Base-by-base conservation (phyloP, 1,139 yeast genomes). In the Candida buenavistaensis region DNA sequence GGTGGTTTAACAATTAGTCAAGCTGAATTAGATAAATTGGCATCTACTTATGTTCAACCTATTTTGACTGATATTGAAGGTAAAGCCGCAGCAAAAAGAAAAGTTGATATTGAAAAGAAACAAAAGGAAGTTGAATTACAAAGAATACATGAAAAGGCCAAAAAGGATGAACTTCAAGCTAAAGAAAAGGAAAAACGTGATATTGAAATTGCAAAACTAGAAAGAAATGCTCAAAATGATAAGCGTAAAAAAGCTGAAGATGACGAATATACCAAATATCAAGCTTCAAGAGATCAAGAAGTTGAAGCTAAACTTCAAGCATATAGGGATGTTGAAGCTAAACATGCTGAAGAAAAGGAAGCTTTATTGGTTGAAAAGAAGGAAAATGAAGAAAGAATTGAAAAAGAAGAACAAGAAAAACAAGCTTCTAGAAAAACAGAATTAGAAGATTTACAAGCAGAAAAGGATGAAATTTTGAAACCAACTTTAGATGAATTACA, bases 1-100 rank as follows among this genome's bases (percentile, higher is more conserved):
- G 96, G 96, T 47, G 97, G 97, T 3, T 72, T 87, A 47, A 78
- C 76, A 51, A 80, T 90, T 73, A 71, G 85, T 33, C 85, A 76
- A 44, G 73, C 71, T 16, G 96, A 90, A 54, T 78, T 92, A 43
- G 84, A 85, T 44, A 75, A 75, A 36, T 78, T 92, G 68, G 97
- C 97, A n/a, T 66, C 80, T 38, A 74, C 81, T 36, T 72, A 86
- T 53, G 95, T 92, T 39, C 72, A 75, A 43, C 98, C 98, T 8
- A 92, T 90, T n/a, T 67, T 92, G 53, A 71, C 68, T 32, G 94
- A 88, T 58, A 80, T 92, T 51, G 69, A 75, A 49, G 65, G 71
- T 35, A 82, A 86, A 57, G 95, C 95, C 12, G 72, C 66, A 20
- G 71, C 76, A 26, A 94, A 87, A 61, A 78, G 96, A 50, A 76